Evolutionary conservation across 192 early-diverging fungal genomes (phyloP), one percentile per base, ranked within the genome.

Genomic region (Backusella psychrophila): DNA sequence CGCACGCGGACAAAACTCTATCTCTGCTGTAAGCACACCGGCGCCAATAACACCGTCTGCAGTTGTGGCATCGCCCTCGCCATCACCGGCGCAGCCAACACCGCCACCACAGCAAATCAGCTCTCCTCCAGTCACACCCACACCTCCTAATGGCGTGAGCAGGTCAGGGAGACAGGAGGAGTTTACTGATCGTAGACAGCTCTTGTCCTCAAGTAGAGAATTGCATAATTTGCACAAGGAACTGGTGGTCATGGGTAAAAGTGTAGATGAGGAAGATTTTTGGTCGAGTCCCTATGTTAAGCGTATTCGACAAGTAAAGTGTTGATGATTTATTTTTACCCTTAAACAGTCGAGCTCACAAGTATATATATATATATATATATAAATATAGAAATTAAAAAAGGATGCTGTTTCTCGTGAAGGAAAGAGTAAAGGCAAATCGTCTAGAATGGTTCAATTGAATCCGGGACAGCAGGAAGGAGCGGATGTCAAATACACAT

Each of bases 201-300:
- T 94, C 9, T 76, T 96, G n/a, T 85, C 86, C 0, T 87, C 90
- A 23, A 91, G 92, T 77, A 82, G 83, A 72, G 93, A 94, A 7
- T 81, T 96, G 11, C 83, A 86, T 21, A 83, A 81, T 44, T 83
- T 97, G 11, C 94, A 96, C 83, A 85, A 84, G 75, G 93, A 93
- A 33, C 81, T 98, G 56, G 95, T 97, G 6, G 78, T 94, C 8
- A 68, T 39, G 17, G 81, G 87, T 0, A 91, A 90, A 29, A 84
- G 90, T n/a, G 85, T 98, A 3, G 81, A 86, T 6, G 97, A 99
- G 78, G 94, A 97, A 71, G 97, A 99, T 71, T 99, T 99, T 73
- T 99, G 97, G 97, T 89, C 91, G 68, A 90, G 87, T 53, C 85
- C 93, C n/a, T 87, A 93, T 78, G 89, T 90, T 36, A 74, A 77